phyloP scores from a whole-genome alignment of 2,329 filamentous ascomycete species.

The Tolypocladium tropicale region DNA sequence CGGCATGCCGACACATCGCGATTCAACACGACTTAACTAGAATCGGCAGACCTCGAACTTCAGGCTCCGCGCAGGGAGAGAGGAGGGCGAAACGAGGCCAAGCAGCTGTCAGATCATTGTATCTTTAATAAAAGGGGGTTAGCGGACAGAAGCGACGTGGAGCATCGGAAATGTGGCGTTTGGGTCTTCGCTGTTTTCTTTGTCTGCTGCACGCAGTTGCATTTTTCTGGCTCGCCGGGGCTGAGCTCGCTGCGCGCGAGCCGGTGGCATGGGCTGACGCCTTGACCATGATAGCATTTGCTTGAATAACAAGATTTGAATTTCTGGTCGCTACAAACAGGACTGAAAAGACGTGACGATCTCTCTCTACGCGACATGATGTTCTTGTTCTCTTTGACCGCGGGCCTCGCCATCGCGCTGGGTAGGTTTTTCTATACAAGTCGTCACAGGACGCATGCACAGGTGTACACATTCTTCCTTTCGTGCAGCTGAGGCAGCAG shows the following conservation, averaged over 20 bases:
- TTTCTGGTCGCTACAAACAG: neutral
- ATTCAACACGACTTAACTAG: neutral
- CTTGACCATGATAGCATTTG: neutral
- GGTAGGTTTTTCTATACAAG: neutral
- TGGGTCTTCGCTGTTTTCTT: neutral
- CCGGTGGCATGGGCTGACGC: neutral
- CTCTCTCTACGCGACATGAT: neutral
- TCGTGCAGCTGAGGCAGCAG: neutral
- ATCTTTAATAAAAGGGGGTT: neutral
- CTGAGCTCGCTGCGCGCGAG: neutral
- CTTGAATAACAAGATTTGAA: neutral
- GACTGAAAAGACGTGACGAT: neutral
- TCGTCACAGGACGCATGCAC: neutral
- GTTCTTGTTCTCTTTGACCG: neutral
- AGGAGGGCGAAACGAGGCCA: neutral
- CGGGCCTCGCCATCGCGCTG: neutral
- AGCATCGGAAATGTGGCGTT: neutral
- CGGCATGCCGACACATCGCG: neutral
- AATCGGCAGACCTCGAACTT: neutral
- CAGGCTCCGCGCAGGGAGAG: neutral
- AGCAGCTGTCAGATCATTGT: neutral
- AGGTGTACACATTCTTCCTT: neutral
- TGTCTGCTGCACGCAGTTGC: neutral
- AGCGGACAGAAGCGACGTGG: neutral
- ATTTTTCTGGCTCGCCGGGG: neutral